Base-by-base conservation (phyloP, 345 rosid species). In the Sonneratia alba region DNA sequence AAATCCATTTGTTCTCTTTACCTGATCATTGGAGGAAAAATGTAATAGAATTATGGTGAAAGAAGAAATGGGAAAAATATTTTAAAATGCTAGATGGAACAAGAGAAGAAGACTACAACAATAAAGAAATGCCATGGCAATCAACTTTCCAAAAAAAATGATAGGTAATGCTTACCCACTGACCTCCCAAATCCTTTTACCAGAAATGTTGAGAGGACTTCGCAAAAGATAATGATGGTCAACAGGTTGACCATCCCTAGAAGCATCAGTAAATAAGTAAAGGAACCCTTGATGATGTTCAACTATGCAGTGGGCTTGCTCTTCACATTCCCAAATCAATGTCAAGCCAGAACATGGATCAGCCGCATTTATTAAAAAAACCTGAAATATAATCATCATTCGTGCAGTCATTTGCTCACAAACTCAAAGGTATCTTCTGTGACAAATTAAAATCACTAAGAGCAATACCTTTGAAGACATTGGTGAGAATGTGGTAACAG, bases 221-320 rank as follows among this genome's bases (percentile, higher is more conserved):
- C 79, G 81, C 51, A 90, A 89, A 85, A 95, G 92, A 82, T 95
- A 85, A 80, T 95, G 96, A 85, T 83, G 73, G 79, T 90, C 90
- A 59, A 79, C 87, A 36, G 73, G 59, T 64, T 78, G 86, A 66
- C 96, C 86, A 38, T 83, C 85, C 75, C 73, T 85, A 56, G 92
- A 73, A 67, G 97, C 97, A 83, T 95, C 87, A 32, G 99, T 90
- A 71, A 95, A 92, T 68, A 92, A 70, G 81, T 90, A 95, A 72
- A 95, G 90, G 79, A 73, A 83, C 19, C 91, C 94, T 36, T 83
- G 90, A 80, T 90, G 99, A 85, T 95, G 99, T 88, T 92, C 98
- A 66, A 92, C 81, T 70, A 90, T 79, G 79, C 98, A 92, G 76
- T 90, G 99, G 24, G 84, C 86, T 73, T 79, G 90, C 77, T 85